Base-by-base conservation (phyloP, 257 asterid species). In the Lycium barbarum region DNA sequence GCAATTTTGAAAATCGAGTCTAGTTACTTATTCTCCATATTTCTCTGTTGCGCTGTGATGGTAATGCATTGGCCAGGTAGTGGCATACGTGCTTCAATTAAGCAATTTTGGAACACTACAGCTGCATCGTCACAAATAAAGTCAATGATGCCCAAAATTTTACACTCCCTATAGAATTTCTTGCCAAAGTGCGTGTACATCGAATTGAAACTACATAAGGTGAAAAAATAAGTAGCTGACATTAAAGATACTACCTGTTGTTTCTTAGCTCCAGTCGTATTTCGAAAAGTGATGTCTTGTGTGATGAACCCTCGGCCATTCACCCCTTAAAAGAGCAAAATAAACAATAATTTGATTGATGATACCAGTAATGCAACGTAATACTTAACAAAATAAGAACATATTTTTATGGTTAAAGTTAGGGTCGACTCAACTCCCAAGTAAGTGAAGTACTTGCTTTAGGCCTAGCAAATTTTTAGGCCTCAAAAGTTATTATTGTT, bases 111-210 rank as follows among this genome's bases (percentile, higher is more conserved):
- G 17, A 88, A 71, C 2, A 88, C 15, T 6, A 14, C 85, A 1
- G 10, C 7, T 15, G 84, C 70, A 14, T 57, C 33, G 7, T 82
- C 88, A 10, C 65, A 85, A 0, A 85, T 88, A 18, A 88, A 85
- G n/a, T 88, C 87, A 1, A 85, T 8, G 3, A 87, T 58, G 5
- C 88, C 87, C 3, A 22, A 17, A 40, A 87, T 74, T n/a, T 81
- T 57, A 2, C 87, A 87, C 0, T 73, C 82, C 14, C 83, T 22
- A 36, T 72, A 87, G 57, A 87, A 81, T 9, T 72, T 78, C 17
- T 12, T 38, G 1, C 84, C 85, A 5, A 4, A 0, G 0, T 12
- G 6, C 2, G 72, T 55, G 4, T 61, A 66, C 86, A 5, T 22
- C 58, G 14, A 87, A 84, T 11, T 35, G 20, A 45, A 87, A 13